Evolutionary conservation across 148 eudicot species (phyloP).

Genomic region (Cornus florida): DNA sequence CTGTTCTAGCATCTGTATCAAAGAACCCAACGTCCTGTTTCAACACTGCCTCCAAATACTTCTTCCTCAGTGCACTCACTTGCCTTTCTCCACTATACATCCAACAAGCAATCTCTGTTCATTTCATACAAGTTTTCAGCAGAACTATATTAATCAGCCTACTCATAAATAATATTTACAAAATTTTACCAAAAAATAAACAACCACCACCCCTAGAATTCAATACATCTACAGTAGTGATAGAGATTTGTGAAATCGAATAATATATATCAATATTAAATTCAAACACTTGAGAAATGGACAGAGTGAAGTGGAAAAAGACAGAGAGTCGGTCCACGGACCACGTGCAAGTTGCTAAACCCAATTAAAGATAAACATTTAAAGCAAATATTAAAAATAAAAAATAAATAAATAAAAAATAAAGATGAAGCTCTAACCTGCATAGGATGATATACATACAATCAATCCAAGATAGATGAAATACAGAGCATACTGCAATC

Average conservation of each 20-base stretch:
- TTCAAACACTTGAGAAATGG: conserved; percentile 27
- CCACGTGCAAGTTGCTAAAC: conserved; percentile 59
- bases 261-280: conserved; percentile 17
- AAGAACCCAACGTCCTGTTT: conserved; percentile 97
- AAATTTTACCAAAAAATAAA: background rate
- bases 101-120: conserved; percentile 93
- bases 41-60: conserved; percentile 91
- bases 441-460: conserved; percentile 88
- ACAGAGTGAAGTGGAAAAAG: conserved; percentile 42
- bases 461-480: conserved; percentile 95
- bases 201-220: background rate
- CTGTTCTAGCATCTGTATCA: conserved; percentile 99
- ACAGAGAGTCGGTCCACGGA: conserved; percentile 57
- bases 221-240: conserved; percentile 9
- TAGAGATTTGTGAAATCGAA: conserved; percentile 2
- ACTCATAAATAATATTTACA: background rate
- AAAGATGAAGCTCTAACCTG: conserved; percentile 50
- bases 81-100: conserved; percentile 99
- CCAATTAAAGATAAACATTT: background rate
- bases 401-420: background rate
- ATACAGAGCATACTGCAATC: conserved; percentile 87
- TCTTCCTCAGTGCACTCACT: conserved; percentile 83
- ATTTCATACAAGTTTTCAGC: background rate
- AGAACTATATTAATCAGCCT: background rate
- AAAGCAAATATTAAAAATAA: background rate